These are phyloP conservation scores for Fusarium newnesense DNA, from an alignment of 2,329 filamentous ascomycete genomes.

Conservation along the genomic window DNA sequence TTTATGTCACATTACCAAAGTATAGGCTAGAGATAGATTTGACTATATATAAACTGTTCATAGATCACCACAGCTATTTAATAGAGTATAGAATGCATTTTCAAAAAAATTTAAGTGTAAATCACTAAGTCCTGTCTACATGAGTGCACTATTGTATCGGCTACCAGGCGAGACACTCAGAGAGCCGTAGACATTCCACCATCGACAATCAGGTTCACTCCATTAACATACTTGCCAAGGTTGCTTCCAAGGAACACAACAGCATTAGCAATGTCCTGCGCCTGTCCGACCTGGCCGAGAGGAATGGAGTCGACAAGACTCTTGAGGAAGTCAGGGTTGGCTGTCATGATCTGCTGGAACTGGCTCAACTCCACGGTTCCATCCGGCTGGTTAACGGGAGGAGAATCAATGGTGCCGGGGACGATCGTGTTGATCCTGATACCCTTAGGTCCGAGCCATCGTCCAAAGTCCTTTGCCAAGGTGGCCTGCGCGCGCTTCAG, in stretches of 20 bases:
- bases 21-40: no score
- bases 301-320: slow-evolving; percentile 19
- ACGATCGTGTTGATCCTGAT: slow-evolving; percentile 40
- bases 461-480: slow-evolving; percentile 39
- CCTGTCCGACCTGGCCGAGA: slow-evolving; percentile 21
- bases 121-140: no score
- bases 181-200: slow-evolving; percentile 25
- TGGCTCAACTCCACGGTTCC: slow-evolving; percentile 37
- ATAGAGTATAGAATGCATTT: not conserved
- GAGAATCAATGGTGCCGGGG: slow-evolving; percentile 37
- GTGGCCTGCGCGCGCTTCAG: slow-evolving; percentile 39
- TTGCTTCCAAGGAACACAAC: slow-evolving; percentile 39
- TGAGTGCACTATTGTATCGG: no score
- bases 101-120: no score
- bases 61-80: no score
- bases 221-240: slow-evolving; percentile 35
- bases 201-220: slow-evolving; percentile 38
- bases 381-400: slow-evolving; percentile 19
- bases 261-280: slow-evolving; percentile 39
- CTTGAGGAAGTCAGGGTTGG: slow-evolving; percentile 16
- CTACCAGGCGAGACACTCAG: not conserved
- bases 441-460: slow-evolving; percentile 33
- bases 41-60: no score
- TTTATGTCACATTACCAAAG: no score
- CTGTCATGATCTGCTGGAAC: slow-evolving; percentile 12